A percentile compares a stretch with the other conserved stretches of the same genome.
These are phyloP conservation scores for Vitis amurensis DNA, from an alignment of 164 flowering plant genomes.

Conservation along the genomic window DNA sequence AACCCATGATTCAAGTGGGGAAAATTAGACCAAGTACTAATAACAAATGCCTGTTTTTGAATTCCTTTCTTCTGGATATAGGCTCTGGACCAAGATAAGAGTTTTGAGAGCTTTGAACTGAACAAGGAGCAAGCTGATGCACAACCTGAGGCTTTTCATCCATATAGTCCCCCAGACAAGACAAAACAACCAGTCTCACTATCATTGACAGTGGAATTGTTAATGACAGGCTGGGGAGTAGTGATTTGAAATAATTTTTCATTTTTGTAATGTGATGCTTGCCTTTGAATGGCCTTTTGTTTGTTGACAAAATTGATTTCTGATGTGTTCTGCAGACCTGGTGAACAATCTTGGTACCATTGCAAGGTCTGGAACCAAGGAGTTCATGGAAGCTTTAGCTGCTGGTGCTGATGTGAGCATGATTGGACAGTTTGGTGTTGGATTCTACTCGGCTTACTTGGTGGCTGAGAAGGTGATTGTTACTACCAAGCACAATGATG, in stretches of 20 bases:
- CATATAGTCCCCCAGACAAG: conserved; percentile 6
- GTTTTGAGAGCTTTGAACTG: conserved; percentile 2
- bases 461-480: conserved; percentile 12
- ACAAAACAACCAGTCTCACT: not conserved
- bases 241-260: not conserved
- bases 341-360: conserved; percentile 11
- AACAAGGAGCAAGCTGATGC: not conserved
- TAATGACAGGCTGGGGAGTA: conserved; percentile 9
- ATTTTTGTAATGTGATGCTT: not conserved
- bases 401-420: conserved; percentile 10
- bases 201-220: conserved; percentile 9
- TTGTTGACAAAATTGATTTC: not conserved
- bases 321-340: not conserved
- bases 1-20: no score
- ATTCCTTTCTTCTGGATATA: not conserved
- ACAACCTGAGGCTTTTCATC: conserved; percentile 10
- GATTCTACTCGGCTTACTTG: not conserved
- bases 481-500: conserved; percentile 9
- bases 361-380: conserved; percentile 10
- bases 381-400: conserved; percentile 9
- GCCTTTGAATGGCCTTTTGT: no score
- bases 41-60: no score
- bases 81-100: conserved; percentile 12
- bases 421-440: not conserved
- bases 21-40: no score